Evolutionary conservation across 148 eudicot species (phyloP).

Genomic region (Diospyros kaki): DNA sequence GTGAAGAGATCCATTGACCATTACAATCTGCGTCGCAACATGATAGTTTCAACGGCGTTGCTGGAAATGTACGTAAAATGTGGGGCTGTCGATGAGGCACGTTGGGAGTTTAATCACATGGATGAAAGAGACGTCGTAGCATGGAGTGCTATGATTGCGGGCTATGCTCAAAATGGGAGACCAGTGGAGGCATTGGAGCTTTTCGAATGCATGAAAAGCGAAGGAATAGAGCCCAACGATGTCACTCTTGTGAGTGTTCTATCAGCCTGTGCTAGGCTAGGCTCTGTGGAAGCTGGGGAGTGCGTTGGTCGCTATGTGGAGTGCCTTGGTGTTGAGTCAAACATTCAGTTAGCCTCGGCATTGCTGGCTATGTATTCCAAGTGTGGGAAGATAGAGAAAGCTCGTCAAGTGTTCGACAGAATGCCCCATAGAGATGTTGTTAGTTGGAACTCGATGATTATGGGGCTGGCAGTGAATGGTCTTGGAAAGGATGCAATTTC

Average conservation of each 20-base stretch:
- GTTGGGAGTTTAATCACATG: slow-evolving; percentile 49
- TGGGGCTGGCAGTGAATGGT: slow-evolving; percentile 54
- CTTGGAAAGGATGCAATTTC: slow-evolving; percentile 37
- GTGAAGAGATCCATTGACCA: slow-evolving; percentile 41
- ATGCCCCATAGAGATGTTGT: slow-evolving; percentile 46
- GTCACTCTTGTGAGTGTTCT: slow-evolving; percentile 49
- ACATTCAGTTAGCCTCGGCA: slow-evolving; percentile 40
- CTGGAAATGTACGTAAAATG: slow-evolving; percentile 66
- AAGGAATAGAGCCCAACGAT: slow-evolving; percentile 45
- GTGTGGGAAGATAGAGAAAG: slow-evolving; percentile 44
- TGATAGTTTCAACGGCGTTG: slow-evolving; percentile 57
- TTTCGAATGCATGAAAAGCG: slow-evolving; percentile 37
- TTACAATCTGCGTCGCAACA: slow-evolving; percentile 31
- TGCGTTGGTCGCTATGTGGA: slow-evolving; percentile 39
- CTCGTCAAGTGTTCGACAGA: slow-evolving; percentile 34
- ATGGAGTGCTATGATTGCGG: slow-evolving; percentile 66
- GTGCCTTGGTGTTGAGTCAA: slow-evolving; percentile 28
- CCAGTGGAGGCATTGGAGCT: slow-evolving; percentile 49
- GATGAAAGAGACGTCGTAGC: slow-evolving; percentile 41
- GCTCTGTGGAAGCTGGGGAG: slow-evolving; percentile 46
- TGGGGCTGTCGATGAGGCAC: slow-evolving; percentile 52
- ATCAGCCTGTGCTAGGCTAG: slow-evolving; percentile 57
- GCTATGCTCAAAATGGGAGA: slow-evolving; percentile 58
- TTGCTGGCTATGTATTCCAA: slow-evolving; percentile 50
- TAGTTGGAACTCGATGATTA: slow-evolving; percentile 56